These are phyloP conservation scores for Akanthomyces dipterigenus DNA, from an alignment of 2,329 filamentous ascomycete species.

Conservation along the genomic window DNA sequence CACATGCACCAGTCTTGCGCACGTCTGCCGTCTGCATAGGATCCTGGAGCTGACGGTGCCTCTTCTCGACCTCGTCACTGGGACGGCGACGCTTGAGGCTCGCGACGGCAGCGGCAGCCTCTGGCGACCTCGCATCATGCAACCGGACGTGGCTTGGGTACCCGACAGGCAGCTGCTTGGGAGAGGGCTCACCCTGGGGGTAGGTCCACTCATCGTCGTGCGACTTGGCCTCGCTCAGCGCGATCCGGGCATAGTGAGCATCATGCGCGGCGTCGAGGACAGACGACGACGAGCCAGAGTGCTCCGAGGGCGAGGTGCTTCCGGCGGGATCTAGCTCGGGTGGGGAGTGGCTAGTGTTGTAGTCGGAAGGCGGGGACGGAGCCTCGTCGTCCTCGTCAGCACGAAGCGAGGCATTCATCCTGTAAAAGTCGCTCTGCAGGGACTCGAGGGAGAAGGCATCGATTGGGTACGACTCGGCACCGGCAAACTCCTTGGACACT, in stretches of 20 bases:
- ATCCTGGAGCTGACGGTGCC: conserved; percentile 30
- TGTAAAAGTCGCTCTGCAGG: conserved; percentile 25
- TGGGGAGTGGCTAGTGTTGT: conserved; percentile 29
- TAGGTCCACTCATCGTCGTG: conserved; percentile 36
- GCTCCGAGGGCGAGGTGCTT: conserved; percentile 34
- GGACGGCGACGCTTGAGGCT: conserved; percentile 30
- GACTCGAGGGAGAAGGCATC: conserved; percentile 27
- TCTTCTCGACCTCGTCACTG: conserved; percentile 27
- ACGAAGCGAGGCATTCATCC: conserved; percentile 28
- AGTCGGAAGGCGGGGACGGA: conserved; percentile 25
- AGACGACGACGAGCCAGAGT: conserved; percentile 26
- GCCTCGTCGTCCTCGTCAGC: conserved; percentile 25
- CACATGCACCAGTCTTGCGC: conserved; percentile 41
- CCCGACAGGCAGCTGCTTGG: conserved; percentile 24
- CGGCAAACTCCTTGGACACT: conserved; percentile 29
- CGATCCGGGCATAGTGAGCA: conserved; percentile 23
- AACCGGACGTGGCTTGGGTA: conserved; percentile 29
- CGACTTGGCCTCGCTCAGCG: conserved; percentile 28
- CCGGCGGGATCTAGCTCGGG: conserved; percentile 31
- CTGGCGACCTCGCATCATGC: conserved; percentile 19
- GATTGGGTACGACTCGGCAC: conserved; percentile 29
- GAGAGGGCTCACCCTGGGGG: conserved; percentile 24
- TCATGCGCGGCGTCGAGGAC: conserved; percentile 26
- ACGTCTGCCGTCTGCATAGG: conserved; percentile 42
- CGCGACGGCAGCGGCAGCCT: conserved; percentile 24